phyloP scores from a whole-genome alignment of 179 eudicot genomes.

The Drosera spatulata region DNA sequence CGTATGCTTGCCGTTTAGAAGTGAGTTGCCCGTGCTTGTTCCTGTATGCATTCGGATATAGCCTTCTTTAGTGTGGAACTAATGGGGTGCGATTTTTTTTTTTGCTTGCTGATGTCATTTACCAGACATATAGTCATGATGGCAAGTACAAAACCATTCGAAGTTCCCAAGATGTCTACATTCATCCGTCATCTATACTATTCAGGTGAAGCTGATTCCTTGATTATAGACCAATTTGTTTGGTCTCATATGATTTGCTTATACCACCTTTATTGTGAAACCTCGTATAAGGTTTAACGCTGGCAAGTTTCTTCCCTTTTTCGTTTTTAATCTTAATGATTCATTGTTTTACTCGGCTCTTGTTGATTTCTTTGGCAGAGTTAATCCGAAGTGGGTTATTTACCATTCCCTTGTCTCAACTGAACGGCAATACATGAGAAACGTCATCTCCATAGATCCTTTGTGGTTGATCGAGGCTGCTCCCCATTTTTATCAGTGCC shows the following conservation, averaged over 20 bases:
- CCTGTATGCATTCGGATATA: slow-evolving; percentile 1
- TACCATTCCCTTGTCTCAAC: slow-evolving; percentile 87
- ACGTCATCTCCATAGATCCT: slow-evolving; percentile 83
- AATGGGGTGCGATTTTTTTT: neutral
- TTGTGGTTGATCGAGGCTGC: slow-evolving; percentile 84
- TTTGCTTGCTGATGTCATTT: slow-evolving; percentile 1
- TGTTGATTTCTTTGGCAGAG: slow-evolving; percentile 39
- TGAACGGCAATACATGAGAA: slow-evolving; percentile 93
- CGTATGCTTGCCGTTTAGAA: slow-evolving; percentile 85
- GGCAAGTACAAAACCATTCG: slow-evolving; percentile 87
- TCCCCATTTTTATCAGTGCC: slow-evolving; percentile 63
- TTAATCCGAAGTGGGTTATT: slow-evolving; percentile 90
- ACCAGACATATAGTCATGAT: slow-evolving; percentile 73
- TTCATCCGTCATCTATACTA: slow-evolving; percentile 90
- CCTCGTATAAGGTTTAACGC: too few relatives aligned
- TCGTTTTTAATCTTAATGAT: too few relatives aligned
- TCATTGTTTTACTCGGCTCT: neutral
- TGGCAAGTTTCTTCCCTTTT: neutral
- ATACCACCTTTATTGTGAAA: neutral
- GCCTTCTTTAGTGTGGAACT: neutral
- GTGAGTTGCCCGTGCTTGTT: slow-evolving; percentile 31
- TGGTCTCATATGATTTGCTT: neutral
- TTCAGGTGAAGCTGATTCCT: slow-evolving; percentile 49
- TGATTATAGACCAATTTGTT: slow-evolving; percentile 1
- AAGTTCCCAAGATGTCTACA: slow-evolving; percentile 86